Evolutionary conservation across 169 alveolate species (phyloP).

Genomic region (Sarcocystis neurona): DNA sequence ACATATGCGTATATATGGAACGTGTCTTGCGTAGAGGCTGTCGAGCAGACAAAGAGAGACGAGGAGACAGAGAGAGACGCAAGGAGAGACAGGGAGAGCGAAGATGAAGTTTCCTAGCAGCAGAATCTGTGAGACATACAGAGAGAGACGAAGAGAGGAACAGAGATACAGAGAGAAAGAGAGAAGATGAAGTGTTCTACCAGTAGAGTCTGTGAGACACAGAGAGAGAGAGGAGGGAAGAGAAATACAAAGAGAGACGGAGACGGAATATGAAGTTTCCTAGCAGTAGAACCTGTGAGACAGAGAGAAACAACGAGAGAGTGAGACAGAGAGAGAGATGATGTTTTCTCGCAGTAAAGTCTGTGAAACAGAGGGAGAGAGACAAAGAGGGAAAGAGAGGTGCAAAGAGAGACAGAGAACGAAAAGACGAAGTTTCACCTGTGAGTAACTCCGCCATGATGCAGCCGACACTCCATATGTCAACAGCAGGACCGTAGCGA

Average conservation of each 20-base stretch:
- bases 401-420: not conserved
- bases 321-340: not conserved
- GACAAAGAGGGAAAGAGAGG: not conserved
- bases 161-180: too few species aligned
- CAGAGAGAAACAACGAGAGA: not conserved
- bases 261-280: too few species aligned
- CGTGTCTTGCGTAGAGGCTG: too few species aligned
- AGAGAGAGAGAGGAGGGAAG: not conserved
- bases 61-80: too few species aligned
- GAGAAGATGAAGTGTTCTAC: too few species aligned
- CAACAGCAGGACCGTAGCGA: constrained; percentile 88
- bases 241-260: not conserved
- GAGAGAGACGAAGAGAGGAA: too few species aligned
- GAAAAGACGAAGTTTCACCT: constrained; percentile 5
- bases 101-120: too few species aligned
- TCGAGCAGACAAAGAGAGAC: too few species aligned
- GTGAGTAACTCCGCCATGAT: constrained; percentile 54
- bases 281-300: constrained; percentile 10
- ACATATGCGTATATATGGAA: too few species aligned
- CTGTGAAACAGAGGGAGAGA: not conserved
- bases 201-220: not conserved
- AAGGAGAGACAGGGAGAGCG: too few species aligned
- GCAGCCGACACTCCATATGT: constrained; percentile 92
- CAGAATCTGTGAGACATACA: too few species aligned
- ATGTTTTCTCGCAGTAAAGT: not conserved